phyloP scores from a whole-genome alignment of 129 eudicot genomes.

The Tanacetum coccineum region DNA sequence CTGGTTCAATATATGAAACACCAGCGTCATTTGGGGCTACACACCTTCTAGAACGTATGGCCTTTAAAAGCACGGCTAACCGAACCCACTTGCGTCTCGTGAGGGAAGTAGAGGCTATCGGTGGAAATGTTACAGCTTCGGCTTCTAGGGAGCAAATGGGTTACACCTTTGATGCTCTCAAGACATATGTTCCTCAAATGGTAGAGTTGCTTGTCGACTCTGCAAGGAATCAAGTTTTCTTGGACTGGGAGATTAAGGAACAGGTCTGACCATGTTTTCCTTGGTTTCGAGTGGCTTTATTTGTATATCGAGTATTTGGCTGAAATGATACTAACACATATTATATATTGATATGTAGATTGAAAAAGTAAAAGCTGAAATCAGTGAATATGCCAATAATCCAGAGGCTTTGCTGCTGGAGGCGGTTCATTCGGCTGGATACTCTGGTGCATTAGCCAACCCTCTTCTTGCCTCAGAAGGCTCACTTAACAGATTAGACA shows the following conservation, averaged over 20 bases:
- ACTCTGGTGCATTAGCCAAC: conserved; percentile 67
- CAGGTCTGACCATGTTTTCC: conserved; percentile 41
- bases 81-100: conserved; percentile 79
- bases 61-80: conserved; percentile 84
- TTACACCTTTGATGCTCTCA: conserved; percentile 78
- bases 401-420: conserved; percentile 72
- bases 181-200: conserved; percentile 81
- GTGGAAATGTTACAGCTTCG: conserved; percentile 71
- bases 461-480: conserved; percentile 77
- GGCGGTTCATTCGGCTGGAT: conserved; percentile 88
- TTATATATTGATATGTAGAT: conserved; percentile 42
- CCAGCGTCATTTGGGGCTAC: conserved; percentile 67
- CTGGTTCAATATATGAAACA: conserved; percentile 84
- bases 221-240: conserved; percentile 79
- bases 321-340: neutral
- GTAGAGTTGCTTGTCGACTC: conserved; percentile 77
- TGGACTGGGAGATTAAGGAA: conserved; percentile 91
- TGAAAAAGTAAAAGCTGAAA: conserved; percentile 60
- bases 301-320: neutral
- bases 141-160: conserved; percentile 89
- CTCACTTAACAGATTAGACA: conserved; percentile 49
- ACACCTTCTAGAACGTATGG: conserved; percentile 90
- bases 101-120: conserved; percentile 89
- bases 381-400: conserved; percentile 59
- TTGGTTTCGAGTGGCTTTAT: neutral